Conservation (phyloP, 306 rosid species). For the Crotalaria pallida region DNA sequence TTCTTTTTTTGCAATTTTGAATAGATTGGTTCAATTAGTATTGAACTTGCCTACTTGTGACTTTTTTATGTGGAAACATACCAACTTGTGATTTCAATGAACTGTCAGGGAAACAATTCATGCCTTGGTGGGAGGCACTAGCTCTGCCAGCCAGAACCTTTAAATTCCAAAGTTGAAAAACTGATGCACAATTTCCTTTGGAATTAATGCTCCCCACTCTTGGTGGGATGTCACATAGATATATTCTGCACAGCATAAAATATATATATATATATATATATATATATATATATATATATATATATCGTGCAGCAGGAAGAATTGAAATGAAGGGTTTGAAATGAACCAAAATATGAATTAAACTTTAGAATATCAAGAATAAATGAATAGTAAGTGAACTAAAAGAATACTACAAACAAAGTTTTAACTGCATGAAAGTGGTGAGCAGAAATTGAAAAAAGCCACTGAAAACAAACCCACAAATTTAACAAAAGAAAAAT, state of each 20-base stretch:
- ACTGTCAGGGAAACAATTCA: constrained; percentile 19
- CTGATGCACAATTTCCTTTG: constrained; percentile 15
- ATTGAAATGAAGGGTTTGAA: not conserved
- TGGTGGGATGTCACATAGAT: constrained; percentile 34
- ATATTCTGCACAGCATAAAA: constrained; percentile 27
- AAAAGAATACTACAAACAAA: not conserved
- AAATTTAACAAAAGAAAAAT: constrained; percentile 22
- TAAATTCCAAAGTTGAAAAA: constrained; percentile 33
- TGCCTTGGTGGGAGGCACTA: constrained; percentile 35
- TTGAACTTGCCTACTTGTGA: not conserved
- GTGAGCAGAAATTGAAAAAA: not conserved
- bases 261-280: too few species aligned
- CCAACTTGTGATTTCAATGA: not conserved
- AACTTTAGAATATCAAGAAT: constrained; percentile 12
- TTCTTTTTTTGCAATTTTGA: too few species aligned
- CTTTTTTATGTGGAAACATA: not conserved
- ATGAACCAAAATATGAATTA: not conserved
- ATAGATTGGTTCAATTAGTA: not conserved
- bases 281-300: too few species aligned
- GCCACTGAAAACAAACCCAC: constrained; percentile 2
- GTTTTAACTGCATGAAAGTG: not conserved
- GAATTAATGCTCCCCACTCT: constrained; percentile 38
- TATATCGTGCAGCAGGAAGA: not conserved
- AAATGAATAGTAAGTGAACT: not conserved
- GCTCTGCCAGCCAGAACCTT: constrained; percentile 13